Evolutionary conservation across 306 rosid genomes (phyloP).

Genomic region (Inga leiocalycina): DNA sequence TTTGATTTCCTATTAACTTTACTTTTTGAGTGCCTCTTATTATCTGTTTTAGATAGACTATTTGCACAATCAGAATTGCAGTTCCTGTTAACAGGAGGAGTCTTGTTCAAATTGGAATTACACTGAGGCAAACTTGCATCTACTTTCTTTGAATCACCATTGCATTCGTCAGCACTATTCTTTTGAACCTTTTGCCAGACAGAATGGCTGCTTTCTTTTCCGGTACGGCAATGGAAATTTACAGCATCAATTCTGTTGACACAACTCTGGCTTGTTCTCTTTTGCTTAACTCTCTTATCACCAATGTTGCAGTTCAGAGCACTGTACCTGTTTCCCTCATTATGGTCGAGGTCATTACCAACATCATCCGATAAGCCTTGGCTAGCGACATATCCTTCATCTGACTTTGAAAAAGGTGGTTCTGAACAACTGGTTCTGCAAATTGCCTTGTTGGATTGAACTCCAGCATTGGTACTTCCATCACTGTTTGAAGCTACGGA

Average conservation of each 20-base stretch:
- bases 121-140: constrained; percentile 41
- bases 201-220: constrained; percentile 72
- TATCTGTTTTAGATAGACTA: constrained; percentile 41
- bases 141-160: constrained; percentile 50
- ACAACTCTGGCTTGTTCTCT: constrained; percentile 46
- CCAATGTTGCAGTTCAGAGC: constrained; percentile 40
- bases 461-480: constrained; percentile 33
- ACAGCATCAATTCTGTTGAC: constrained; percentile 48
- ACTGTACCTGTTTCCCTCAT: constrained; percentile 40
- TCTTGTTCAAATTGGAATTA: constrained; percentile 41
- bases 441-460: constrained; percentile 37
- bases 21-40: constrained; percentile 50
- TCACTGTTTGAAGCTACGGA: constrained; percentile 51
- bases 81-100: constrained; percentile 43
- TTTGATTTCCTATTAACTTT: constrained; percentile 52
- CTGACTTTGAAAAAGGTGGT: constrained; percentile 32
- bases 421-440: constrained; percentile 36
- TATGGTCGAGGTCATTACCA: constrained; percentile 36
- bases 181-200: constrained; percentile 90
- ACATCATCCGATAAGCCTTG: constrained; percentile 35
- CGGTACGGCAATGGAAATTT: constrained; percentile 46
- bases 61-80: constrained; percentile 37
- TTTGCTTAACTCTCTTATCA: constrained; percentile 62
- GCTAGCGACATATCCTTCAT: constrained; percentile 36
- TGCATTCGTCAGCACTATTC: constrained; percentile 43